These are phyloP conservation scores for Neonectria hederae DNA, from an alignment of 2,329 filamentous ascomycete species.

Conservation along the genomic window DNA sequence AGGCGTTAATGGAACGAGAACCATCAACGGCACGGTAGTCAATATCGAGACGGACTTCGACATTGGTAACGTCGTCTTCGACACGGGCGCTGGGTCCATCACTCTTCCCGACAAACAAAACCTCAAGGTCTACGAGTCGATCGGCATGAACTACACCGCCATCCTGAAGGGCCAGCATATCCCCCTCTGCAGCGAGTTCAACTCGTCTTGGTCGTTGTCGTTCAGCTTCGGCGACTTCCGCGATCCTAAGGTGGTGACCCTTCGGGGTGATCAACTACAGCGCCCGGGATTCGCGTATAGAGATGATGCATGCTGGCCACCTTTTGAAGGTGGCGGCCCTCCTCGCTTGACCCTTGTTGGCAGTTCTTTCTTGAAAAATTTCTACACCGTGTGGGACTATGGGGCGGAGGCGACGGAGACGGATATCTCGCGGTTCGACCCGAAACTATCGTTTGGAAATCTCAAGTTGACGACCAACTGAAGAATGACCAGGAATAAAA, in stretches of 20 bases:
- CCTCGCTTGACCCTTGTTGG: conserved; percentile 47
- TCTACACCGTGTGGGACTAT: conserved; percentile 50
- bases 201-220: conserved; percentile 46
- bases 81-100: conserved; percentile 46
- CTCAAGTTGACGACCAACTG: conserved; percentile 25
- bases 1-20: conserved; percentile 10
- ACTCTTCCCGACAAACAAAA: conserved; percentile 40
- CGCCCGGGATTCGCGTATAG: conserved; percentile 46
- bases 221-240: conserved; percentile 40
- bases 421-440: conserved; percentile 20
- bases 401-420: conserved; percentile 31
- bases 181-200: conserved; percentile 50
- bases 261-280: conserved; percentile 47
- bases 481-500: background rate
- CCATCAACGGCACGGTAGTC: conserved; percentile 33
- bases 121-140: conserved; percentile 45
- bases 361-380: conserved; percentile 41
- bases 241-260: conserved; percentile 39
- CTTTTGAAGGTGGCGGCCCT: conserved; percentile 42
- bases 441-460: conserved; percentile 37
- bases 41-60: conserved; percentile 13
- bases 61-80: conserved; percentile 43
- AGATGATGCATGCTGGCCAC: conserved; percentile 49
- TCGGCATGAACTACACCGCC: conserved; percentile 49
- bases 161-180: conserved; percentile 43